Conservation (phyloP, 306 rosid genomes). For the Mimosa bimucronata region DNA sequence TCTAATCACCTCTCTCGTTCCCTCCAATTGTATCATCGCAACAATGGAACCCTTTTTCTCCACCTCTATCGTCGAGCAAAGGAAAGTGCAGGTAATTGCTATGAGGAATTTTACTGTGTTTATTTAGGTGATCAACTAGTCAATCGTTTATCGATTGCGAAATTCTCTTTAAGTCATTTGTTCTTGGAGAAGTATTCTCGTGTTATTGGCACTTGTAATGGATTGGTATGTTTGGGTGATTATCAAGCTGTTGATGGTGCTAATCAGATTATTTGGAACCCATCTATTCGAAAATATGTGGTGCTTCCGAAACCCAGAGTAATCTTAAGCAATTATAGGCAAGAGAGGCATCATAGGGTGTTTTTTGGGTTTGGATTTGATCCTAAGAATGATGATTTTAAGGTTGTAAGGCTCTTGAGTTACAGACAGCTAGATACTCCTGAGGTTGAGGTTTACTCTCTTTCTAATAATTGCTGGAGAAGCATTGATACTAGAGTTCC, state of each 20-base stretch:
- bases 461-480: background rate
- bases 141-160: background rate
- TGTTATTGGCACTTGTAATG: background rate
- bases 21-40: background rate
- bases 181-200: background rate
- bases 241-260: background rate
- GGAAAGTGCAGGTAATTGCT: background rate
- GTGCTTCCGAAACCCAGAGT: background rate
- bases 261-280: background rate
- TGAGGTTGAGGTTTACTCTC: constrained; percentile 11
- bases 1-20: background rate
- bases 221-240: background rate
- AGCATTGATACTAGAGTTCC: background rate
- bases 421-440: background rate
- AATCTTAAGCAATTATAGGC: background rate
- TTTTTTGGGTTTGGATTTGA: constrained; percentile 13
- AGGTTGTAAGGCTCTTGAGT: background rate
- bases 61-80: background rate
- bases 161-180: background rate
- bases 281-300: background rate
- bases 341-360: background rate
- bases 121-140: background rate
- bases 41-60: background rate
- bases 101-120: background rate
- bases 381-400: background rate